Evolutionary conservation across 441 rosid genomes (phyloP).

Genomic region (Adansonia madagascariensis): DNA sequence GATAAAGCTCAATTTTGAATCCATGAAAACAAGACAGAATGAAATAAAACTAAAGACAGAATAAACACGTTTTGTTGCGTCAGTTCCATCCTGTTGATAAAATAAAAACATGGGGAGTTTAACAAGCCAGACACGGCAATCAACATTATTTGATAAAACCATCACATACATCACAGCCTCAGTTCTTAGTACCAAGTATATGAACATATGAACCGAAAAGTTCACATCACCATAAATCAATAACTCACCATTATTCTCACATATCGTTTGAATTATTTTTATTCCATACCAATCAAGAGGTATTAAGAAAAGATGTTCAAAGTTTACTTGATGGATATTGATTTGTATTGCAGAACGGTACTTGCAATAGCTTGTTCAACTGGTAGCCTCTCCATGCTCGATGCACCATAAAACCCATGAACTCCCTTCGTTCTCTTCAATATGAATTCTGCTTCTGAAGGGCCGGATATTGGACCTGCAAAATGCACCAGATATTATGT

Average conservation of each 20-base stretch:
- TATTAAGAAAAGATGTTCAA: neutral
- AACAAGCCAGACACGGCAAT: neutral
- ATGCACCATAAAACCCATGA: conserved; percentile 95
- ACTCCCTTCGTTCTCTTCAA: conserved; percentile 74
- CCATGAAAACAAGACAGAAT: conserved; percentile 10
- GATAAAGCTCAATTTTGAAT: neutral
- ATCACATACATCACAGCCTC: neutral
- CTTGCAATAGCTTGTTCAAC: conserved; percentile 82
- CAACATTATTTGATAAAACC: neutral
- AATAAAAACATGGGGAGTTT: neutral
- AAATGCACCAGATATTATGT: conserved; percentile 21
- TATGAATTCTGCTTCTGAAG: conserved; percentile 72
- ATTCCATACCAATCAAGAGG: conserved; percentile 18
- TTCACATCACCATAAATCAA: neutral
- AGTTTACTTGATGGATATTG: conserved; percentile 63
- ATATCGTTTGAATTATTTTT: neutral
- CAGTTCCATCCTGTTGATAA: neutral
- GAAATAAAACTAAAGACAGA: neutral
- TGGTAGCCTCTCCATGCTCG: conserved; percentile 95
- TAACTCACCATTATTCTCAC: neutral
- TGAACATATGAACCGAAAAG: neutral
- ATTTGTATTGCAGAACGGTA: conserved; percentile 77
- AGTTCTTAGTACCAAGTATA: neutral
- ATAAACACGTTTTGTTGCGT: neutral
- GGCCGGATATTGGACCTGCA: conserved; percentile 91